phyloP scores from a whole-genome alignment of 1,284 basidiomycete species.

The Tilletiopsis washingtonensis region DNA sequence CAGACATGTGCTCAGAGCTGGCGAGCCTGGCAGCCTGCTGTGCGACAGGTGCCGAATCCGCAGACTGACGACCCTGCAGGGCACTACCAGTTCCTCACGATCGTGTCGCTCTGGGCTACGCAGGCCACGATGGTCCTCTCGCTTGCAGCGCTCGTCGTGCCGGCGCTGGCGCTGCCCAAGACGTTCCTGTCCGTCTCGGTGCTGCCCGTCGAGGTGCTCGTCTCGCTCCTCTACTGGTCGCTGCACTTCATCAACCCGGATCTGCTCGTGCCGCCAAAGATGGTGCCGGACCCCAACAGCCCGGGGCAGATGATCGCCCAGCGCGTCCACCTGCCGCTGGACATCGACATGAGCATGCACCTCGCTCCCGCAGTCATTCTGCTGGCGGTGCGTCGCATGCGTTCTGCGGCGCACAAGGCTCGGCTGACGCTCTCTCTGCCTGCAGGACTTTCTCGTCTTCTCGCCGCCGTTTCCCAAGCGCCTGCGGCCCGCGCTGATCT shows the following conservation, averaged over 20 bases:
- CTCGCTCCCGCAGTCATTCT: slow-evolving; percentile 29
- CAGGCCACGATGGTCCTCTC: slow-evolving; percentile 1
- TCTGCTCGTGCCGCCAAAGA: slow-evolving; percentile 19
- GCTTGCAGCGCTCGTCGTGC: neutral
- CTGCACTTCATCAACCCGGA: slow-evolving; percentile 18
- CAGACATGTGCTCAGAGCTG: no score
- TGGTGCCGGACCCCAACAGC: slow-evolving; percentile 19
- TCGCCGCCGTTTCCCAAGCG: slow-evolving; percentile 4
- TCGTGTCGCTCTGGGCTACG: neutral
- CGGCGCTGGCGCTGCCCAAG: slow-evolving; percentile 1
- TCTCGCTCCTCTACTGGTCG: slow-evolving; percentile 32
- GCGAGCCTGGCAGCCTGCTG: no score
- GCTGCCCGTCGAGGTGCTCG: slow-evolving; percentile 23
- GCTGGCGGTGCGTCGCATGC: slow-evolving; percentile 11
- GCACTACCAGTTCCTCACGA: no score
- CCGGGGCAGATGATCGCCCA: slow-evolving; percentile 25
- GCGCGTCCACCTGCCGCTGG: slow-evolving; percentile 16
- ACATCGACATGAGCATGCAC: slow-evolving; percentile 26
- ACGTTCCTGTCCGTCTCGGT: slow-evolving; percentile 10
- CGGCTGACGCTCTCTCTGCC: neutral
- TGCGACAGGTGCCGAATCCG: no score
- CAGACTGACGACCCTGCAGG: no score
- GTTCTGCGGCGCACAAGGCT: no score
- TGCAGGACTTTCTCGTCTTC: slow-evolving; percentile 5
- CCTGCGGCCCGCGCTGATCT: neutral